These are phyloP conservation scores for Eimeria brunetti DNA, from an alignment of 169 alveolate genomes.

Conservation along the genomic window DNA sequence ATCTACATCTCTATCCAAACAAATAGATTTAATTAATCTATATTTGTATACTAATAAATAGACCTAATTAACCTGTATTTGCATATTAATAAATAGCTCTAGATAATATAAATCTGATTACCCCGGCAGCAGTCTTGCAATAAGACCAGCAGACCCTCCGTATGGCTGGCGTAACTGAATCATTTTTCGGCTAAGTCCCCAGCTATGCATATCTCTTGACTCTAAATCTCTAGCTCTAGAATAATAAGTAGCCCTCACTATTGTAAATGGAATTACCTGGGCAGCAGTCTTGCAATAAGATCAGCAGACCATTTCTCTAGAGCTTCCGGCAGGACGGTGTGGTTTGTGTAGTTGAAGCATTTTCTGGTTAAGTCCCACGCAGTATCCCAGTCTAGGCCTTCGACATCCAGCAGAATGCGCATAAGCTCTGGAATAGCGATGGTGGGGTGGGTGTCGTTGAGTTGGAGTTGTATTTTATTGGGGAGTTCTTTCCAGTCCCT, in stretches of 20 bases:
- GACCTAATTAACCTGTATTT: too few relatives aligned
- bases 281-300: slow-evolving; percentile 92
- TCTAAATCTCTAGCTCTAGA: slow-evolving; percentile 95
- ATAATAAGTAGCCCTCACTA: slow-evolving; percentile 58
- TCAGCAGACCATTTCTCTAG: slow-evolving; percentile 97
- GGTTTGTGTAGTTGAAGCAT: slow-evolving; percentile 96
- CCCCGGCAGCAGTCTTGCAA: slow-evolving; percentile 94
- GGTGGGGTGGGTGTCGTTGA: slow-evolving; percentile 98
- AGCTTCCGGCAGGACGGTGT: slow-evolving; percentile 99
- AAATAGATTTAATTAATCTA: too few relatives aligned
- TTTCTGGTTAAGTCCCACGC: slow-evolving; percentile 94
- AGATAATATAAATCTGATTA: neutral
- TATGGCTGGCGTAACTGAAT: slow-evolving; percentile 97
- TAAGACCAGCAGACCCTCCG: slow-evolving; percentile 96
- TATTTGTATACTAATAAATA: too few relatives aligned
- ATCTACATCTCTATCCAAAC: too few relatives aligned
- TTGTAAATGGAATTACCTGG: slow-evolving; percentile 84
- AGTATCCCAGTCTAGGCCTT: slow-evolving; percentile 92
- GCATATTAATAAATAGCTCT: slow-evolving; percentile 88
- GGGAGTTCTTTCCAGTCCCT: slow-evolving; percentile 94
- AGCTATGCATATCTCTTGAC: slow-evolving; percentile 93
- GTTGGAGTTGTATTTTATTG: slow-evolving; percentile 89
- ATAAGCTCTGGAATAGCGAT: slow-evolving; percentile 96
- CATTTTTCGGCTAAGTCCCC: slow-evolving; percentile 91
- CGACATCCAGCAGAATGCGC: slow-evolving; percentile 95